Evolutionary conservation across 179 eudicot genomes (phyloP), one percentile per base, ranked within the genome.

Genomic region (Pouteria campechiana): DNA sequence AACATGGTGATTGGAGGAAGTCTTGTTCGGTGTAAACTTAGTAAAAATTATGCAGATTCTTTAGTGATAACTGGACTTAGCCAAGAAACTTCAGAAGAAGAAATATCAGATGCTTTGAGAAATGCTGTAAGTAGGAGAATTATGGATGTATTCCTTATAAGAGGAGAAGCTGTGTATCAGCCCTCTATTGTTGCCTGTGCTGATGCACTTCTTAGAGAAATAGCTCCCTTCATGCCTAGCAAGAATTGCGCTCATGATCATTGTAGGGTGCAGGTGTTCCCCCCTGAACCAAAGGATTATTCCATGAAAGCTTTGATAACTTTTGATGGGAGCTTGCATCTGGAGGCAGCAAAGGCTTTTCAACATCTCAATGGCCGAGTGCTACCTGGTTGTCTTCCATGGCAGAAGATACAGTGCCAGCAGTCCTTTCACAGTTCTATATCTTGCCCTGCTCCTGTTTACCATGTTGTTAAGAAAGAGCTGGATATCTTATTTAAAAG

Each of bases 271-370:
- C 82, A 73, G 68, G 93, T 90, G 41, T 68, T 57, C 20, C 60
- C 47, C 0, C 93, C 94, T 13, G 64, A 76, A 32, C 87, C 78
- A 1, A 70, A 61, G 50, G 81, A 82, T 52, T n/a, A 22, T 35
- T 74, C 48, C 62, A 77, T 71, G 75, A 79, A 33, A 67, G 98
- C 98, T 33, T 18, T 50, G 50, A 69, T 90, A 31, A 70, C 63
- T 16, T 86, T 90, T 60, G 87, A 90, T 48, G 94, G 94, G 28
- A 74, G 74, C 60, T 50, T 86, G 22, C 94, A 86, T 71, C 62
- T 90, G 73, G 98, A 90, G 72, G 96, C 94, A n/a, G 98, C 98
- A 24, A 79, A 65, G 62, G 98, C 98, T 25, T 70, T 90, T 62
- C 94, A 86, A 67, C 79, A 77, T 27, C 68, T 90, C 56, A 78